These are phyloP conservation scores for Diaporthe sp. DNA, from an alignment of 2,329 filamentous ascomycete genomes.

Conservation along the genomic window DNA sequence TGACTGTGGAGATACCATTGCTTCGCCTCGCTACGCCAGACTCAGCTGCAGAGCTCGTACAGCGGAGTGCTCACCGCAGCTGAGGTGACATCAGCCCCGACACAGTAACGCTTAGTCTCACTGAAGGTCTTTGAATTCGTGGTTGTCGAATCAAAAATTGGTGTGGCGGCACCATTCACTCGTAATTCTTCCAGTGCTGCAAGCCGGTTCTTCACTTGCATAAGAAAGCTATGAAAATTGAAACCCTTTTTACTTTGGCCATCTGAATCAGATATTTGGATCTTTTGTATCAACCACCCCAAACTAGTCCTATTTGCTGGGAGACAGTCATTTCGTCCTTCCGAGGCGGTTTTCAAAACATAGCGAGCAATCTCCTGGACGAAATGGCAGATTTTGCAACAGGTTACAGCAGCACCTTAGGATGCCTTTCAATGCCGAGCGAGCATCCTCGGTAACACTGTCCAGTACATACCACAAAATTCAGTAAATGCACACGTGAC, in stretches of 20 bases:
- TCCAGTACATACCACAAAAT: too few relatives aligned
- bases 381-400: too few relatives aligned
- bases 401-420: too few relatives aligned
- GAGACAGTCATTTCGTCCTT: too few relatives aligned
- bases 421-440: too few relatives aligned
- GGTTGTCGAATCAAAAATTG: not conserved
- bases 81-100: not conserved
- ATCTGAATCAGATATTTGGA: too few relatives aligned
- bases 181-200: not conserved
- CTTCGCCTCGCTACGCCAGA: not conserved
- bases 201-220: not conserved
- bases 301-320: too few relatives aligned
- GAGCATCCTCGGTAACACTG: too few relatives aligned
- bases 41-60: not conserved
- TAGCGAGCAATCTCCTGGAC: too few relatives aligned
- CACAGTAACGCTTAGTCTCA: not conserved
- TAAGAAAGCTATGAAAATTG: not conserved
- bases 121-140: not conserved
- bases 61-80: not conserved
- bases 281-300: too few relatives aligned
- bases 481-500: too few relatives aligned
- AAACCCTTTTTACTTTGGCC: not conserved
- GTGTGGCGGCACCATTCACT: not conserved
- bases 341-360: too few relatives aligned
- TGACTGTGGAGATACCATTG: not conserved